Evolutionary conservation across 768 basidiomycete genomes (phyloP).

Genomic region (Gyrodon lividus): DNA sequence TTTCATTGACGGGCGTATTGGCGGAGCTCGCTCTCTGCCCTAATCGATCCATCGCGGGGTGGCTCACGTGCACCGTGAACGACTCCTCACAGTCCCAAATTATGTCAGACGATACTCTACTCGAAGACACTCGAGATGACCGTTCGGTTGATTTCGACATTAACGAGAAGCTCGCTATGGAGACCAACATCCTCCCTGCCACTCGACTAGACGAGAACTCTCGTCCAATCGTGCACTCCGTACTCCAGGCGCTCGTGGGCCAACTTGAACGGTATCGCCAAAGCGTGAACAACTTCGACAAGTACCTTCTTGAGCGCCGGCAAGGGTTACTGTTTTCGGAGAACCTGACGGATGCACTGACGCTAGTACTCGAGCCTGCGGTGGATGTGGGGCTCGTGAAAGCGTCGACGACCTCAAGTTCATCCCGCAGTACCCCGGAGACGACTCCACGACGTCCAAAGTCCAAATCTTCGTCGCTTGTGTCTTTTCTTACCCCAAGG

Average conservation of each 20-base stretch:
- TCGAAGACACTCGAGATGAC: slow-evolving; percentile 66
- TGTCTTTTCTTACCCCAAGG: slow-evolving; percentile 79
- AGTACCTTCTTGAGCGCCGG: slow-evolving; percentile 78
- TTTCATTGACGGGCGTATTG: slow-evolving; percentile 81
- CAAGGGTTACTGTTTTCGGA: slow-evolving; percentile 90
- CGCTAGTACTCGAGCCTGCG: slow-evolving; percentile 62
- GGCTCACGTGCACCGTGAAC: slow-evolving; percentile 69
- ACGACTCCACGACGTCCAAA: slow-evolving; percentile 42
- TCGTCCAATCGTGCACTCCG: slow-evolving; percentile 76
- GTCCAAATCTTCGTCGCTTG: slow-evolving; percentile 61
- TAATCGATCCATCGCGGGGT: slow-evolving; percentile 81
- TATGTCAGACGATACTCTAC: slow-evolving; percentile 7
- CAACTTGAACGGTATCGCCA: slow-evolving; percentile 82
- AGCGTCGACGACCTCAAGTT: slow-evolving; percentile 19
- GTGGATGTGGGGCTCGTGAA: slow-evolving; percentile 37
- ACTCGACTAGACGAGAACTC: slow-evolving; percentile 68
- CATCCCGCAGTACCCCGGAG: slow-evolving; percentile 30
- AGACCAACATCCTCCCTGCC: slow-evolving; percentile 59
- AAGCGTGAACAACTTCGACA: slow-evolving; percentile 77
- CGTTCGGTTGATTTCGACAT: slow-evolving; percentile 76
- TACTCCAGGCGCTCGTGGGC: slow-evolving; percentile 75
- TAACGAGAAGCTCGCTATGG: slow-evolving; percentile 61
- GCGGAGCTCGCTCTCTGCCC: slow-evolving; percentile 84
- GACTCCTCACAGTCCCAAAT: slow-evolving; percentile 32
- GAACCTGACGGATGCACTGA: slow-evolving; percentile 87